Conservation (phyloP, 2,329 filamentous ascomycete genomes). For the Tolypocladium ophioglossoides region DNA sequence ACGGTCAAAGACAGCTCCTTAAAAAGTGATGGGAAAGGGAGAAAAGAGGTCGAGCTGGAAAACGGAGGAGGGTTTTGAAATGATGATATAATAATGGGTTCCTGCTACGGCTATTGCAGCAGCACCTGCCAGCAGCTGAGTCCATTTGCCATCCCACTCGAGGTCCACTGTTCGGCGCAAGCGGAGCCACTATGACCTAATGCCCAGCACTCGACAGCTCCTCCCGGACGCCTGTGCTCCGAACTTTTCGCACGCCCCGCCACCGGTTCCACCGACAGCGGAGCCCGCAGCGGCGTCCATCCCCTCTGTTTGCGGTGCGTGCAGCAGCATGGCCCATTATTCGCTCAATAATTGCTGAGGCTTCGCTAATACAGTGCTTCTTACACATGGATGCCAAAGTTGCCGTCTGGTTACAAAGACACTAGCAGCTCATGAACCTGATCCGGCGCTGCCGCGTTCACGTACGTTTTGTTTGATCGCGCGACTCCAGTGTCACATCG, state of each 20-base stretch:
- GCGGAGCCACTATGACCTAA: conserved; percentile 1
- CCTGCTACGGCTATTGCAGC: not conserved
- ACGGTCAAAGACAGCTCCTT: not conserved
- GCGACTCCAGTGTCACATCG: not conserved
- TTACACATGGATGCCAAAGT: not conserved
- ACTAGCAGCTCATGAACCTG: too few relatives aligned
- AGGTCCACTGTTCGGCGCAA: not conserved
- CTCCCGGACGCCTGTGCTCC: conserved; percentile 3
- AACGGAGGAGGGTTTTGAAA: not conserved
- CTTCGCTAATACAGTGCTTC: not conserved
- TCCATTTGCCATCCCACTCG: not conserved
- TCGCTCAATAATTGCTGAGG: not conserved
- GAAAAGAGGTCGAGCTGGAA: not conserved
- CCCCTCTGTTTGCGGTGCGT: not conserved
- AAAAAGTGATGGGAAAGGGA: not conserved
- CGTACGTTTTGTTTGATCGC: not conserved
- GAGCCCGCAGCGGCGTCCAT: not conserved
- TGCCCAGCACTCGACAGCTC: not conserved
- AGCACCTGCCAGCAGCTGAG: too few relatives aligned
- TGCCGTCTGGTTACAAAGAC: not conserved
- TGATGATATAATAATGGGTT: conserved; percentile 2
- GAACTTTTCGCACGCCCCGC: not conserved
- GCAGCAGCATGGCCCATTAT: not conserved
- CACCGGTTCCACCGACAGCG: conserved; percentile 1
- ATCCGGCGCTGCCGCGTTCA: too few relatives aligned